These are phyloP conservation scores for Scytalidium lignicola DNA, from an alignment of 2,329 filamentous ascomycete genomes.

Conservation along the genomic window DNA sequence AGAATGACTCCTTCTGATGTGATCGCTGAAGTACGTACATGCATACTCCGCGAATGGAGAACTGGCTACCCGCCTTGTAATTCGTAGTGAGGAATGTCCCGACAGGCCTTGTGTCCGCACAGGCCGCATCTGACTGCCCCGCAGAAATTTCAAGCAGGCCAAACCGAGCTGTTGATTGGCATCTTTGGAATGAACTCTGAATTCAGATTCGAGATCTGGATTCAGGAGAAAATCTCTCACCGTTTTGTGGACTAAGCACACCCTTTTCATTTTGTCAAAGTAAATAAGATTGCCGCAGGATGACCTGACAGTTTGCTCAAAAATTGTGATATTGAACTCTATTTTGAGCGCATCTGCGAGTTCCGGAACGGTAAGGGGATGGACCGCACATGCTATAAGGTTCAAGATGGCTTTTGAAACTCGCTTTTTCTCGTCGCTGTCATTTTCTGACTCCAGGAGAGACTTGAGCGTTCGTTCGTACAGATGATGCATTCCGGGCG, in stretches of 20 bases:
- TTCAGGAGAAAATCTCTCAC: constrained; percentile 24
- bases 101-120: too few relatives aligned
- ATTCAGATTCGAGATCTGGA: constrained; percentile 15
- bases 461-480: constrained; percentile 9
- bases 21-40: constrained; percentile 20
- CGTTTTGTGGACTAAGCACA: constrained; percentile 26
- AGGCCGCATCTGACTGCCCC: too few relatives aligned
- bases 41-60: constrained; percentile 19
- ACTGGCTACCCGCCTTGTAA: too few relatives aligned
- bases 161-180: too few relatives aligned
- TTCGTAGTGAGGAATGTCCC: too few relatives aligned
- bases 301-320: constrained; percentile 18
- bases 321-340: constrained; percentile 20
- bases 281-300: constrained; percentile 28
- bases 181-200: constrained; percentile 17
- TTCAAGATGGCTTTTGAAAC: constrained; percentile 23
- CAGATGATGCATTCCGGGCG: constrained; percentile 26
- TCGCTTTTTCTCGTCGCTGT: constrained; percentile 15
- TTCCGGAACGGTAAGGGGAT: constrained; percentile 21
- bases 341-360: constrained; percentile 24
- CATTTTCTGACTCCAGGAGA: constrained; percentile 6
- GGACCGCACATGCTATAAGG: constrained; percentile 21
- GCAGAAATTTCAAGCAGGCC: too few relatives aligned
- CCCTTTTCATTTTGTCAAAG: constrained; percentile 15
- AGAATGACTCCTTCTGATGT: constrained; percentile 12